phyloP scores from a whole-genome alignment of 495 filamentous ascomycete species.

The Penicillium herquei region DNA sequence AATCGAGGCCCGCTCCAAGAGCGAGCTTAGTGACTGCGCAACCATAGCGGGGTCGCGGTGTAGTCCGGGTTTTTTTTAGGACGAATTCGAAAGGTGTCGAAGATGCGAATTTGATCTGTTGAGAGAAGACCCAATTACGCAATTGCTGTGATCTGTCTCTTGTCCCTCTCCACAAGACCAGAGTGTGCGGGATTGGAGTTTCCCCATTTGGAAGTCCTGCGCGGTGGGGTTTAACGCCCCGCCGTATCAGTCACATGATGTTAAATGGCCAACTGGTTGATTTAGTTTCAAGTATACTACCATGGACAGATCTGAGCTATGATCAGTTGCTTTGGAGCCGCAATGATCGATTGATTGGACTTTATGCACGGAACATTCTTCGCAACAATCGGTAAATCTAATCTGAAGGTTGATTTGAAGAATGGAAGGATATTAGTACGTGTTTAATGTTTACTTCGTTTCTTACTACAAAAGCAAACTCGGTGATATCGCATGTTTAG shows the following conservation, averaged over 20 bases:
- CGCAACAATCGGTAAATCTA: too few species aligned
- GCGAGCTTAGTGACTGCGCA: conserved; percentile 51
- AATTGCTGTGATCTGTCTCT: conserved; percentile 2
- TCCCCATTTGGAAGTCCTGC: conserved; percentile 25
- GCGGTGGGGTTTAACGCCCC: conserved; percentile 6
- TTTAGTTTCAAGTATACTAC: too few species aligned
- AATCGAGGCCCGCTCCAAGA: conserved; percentile 59
- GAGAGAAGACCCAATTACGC: too few species aligned
- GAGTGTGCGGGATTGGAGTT: conserved; percentile 28
- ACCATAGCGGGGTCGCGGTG: conserved; percentile 33
- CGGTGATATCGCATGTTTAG: too few species aligned
- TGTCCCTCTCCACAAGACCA: conserved; percentile 20
- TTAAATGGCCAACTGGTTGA: neutral
- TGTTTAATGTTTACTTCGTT: too few species aligned
- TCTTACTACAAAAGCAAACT: too few species aligned
- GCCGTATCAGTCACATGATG: conserved; percentile 24
- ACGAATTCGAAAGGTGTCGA: neutral
- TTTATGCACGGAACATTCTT: too few species aligned
- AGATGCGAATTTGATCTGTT: neutral
- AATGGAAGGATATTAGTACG: too few species aligned
- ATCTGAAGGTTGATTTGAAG: too few species aligned
- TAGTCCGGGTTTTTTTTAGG: too few species aligned
- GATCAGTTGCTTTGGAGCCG: too few species aligned
- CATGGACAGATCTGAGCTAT: neutral
- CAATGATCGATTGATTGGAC: too few species aligned